Evolutionary conservation across 1,284 basidiomycete species (phyloP).

Genomic region (Vanrija sp.): DNA sequence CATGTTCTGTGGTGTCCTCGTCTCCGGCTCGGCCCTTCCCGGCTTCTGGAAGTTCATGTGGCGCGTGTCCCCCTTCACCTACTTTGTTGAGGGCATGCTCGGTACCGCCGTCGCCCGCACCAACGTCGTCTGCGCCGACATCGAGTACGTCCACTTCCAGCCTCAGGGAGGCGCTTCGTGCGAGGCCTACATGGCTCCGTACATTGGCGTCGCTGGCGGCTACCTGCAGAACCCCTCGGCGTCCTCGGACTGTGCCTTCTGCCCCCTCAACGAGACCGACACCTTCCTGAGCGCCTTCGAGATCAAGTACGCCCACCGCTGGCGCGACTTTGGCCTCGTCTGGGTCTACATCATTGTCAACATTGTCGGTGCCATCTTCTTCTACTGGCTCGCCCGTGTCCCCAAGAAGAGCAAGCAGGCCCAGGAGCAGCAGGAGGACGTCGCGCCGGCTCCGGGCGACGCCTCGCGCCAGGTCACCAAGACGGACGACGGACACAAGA

Average conservation of each 20-base stretch:
- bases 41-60: conserved; percentile 81
- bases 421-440: conserved; percentile 5
- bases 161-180: conserved; percentile 50
- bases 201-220: conserved; percentile 41
- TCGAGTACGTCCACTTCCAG: conserved; percentile 47
- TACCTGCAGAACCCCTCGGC: conserved; percentile 39
- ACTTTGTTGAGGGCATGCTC: conserved; percentile 49
- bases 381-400: conserved; percentile 46
- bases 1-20: conserved; percentile 63
- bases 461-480: too few species aligned
- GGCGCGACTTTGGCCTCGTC: conserved; percentile 64
- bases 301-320: conserved; percentile 57
- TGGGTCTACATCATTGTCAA: conserved; percentile 64
- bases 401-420: conserved; percentile 16
- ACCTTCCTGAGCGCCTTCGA: conserved; percentile 58
- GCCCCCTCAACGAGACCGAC: conserved; percentile 55
- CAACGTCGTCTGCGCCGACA: conserved; percentile 45
- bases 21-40: conserved; percentile 50
- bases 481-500: too few species aligned
- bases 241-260: conserved; percentile 45
- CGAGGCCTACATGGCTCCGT: conserved; percentile 45
- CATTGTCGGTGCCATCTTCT: conserved; percentile 32
- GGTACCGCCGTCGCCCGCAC: conserved; percentile 53
- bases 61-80: conserved; percentile 67
- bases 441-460: too few species aligned